Base-by-base conservation (phyloP, 2,329 filamentous ascomycete genomes). In the Fusarium pseudocircinatum region DNA sequence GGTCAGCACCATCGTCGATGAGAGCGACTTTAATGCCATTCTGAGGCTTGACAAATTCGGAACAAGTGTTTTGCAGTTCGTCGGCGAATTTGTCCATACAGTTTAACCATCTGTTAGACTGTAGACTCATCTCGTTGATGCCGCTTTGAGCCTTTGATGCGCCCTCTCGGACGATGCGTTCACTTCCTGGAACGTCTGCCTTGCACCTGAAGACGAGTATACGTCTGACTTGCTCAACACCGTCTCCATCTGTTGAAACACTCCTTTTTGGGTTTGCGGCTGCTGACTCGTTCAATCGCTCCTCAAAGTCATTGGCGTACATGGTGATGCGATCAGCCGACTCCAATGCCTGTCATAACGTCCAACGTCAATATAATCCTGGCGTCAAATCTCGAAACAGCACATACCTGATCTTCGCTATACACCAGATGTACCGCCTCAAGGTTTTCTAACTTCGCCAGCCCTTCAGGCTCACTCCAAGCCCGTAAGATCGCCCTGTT, bases 381-480 rank as follows among this genome's bases (percentile, higher is more conserved):
- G 4, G n/a, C 10, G 0, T 44, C 5, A 15, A 15, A 8, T 14
- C 30, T 24, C 6, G 16, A 18, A 22, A 8, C 4, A 14, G 7
- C 18, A 42, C 37, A 12, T 32, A 56, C 37, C 37, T 56, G 53
- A 30, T 56, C 53, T 20, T 56, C 53, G 4, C 28, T 32, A 6
- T 44, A 56, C 8, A 56, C 26, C 8, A 67, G 18, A 20, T 67
- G 50, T 14, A 70, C 59, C 7, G 10, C 44, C 24, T 52, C 53
- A 2, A 70, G 43, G 11, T 30, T 50, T 6, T 50, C 34, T 6
- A 70, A 13, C 18, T 18, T 40, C 2, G 67, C 64, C 24, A 70
- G 20, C 0, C 63, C 67, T 28, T 64, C 67, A 11, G 46, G 24
- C 26, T 70, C 67, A 15, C 67, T 68, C 67, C 67, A 70, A 20